A percentile compares a stretch with the other conserved stretches of the same genome.
phyloP scores from a whole-genome alignment of 73 alveolate species.

The Paramecium octaurelia region DNA sequence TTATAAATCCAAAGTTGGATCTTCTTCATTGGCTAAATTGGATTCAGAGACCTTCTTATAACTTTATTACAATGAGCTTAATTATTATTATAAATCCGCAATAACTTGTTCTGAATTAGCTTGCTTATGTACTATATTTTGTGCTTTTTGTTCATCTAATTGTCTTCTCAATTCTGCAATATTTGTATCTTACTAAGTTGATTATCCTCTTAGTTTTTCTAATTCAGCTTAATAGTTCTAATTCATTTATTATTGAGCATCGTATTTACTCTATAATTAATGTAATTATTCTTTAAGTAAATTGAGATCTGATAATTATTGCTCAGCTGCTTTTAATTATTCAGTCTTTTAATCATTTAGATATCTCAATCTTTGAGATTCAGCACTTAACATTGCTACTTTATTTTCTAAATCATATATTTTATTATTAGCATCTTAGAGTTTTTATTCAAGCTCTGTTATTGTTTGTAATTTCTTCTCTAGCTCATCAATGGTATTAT shows the following conservation, averaged over 20 bases:
- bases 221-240: background rate
- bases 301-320: background rate
- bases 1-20: background rate
- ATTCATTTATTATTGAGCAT: background rate
- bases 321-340: background rate
- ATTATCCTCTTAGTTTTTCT: background rate
- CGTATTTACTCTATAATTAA: background rate
- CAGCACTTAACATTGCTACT: conserved; percentile 34
- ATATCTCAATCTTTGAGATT: background rate
- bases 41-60: conserved; percentile 8
- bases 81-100: background rate
- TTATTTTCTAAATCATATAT: conserved; percentile 25
- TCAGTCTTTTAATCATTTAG: background rate
- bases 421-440: background rate
- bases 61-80: background rate
- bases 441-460: background rate
- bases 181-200: background rate
- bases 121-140: background rate
- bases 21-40: background rate
- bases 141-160: background rate
- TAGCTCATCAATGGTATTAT: background rate
- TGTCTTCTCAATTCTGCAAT: background rate
- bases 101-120: background rate
- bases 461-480: background rate
- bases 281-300: background rate